phyloP scores from a whole-genome alignment of 371 early-diverging fungal species.

The Actinomortierella ambigua region DNA sequence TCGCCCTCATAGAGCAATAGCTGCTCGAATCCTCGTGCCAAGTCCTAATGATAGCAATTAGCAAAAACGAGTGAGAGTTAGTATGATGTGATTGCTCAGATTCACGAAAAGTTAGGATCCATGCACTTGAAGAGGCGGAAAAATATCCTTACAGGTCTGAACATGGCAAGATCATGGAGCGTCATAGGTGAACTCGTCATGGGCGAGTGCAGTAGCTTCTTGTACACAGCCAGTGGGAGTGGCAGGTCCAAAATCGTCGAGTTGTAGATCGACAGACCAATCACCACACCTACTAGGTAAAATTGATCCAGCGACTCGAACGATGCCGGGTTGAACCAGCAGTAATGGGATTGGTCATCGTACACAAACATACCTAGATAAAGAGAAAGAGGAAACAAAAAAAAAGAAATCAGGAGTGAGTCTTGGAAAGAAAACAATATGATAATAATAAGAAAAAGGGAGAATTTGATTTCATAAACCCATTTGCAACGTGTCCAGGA shows the following conservation, averaged over 20 bases:
- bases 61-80: no score
- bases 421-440: neutral
- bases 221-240: conserved; percentile 90
- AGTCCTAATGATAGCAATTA: conserved; percentile 45
- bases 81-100: no score
- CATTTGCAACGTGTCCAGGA: neutral
- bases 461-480: conserved; percentile 20
- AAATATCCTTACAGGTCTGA: conserved; percentile 52
- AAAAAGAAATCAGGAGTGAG: neutral
- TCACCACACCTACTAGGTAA: conserved; percentile 90
- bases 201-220: conserved; percentile 83
- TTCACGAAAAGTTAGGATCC: no score
- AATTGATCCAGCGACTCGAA: conserved; percentile 90
- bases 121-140: conserved; percentile 1
- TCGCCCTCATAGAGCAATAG: conserved; percentile 81
- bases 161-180: conserved; percentile 60
- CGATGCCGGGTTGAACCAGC: conserved; percentile 91
- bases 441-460: neutral
- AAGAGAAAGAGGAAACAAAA: no score
- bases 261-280: conserved; percentile 95
- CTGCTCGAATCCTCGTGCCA: conserved; percentile 84
- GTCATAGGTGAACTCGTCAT: conserved; percentile 62
- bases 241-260: conserved; percentile 90
- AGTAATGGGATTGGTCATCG: conserved; percentile 78
- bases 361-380: conserved; percentile 73